Base-by-base conservation (phyloP, 1,284 basidiomycete species). In the Apiotrichum siamense region DNA sequence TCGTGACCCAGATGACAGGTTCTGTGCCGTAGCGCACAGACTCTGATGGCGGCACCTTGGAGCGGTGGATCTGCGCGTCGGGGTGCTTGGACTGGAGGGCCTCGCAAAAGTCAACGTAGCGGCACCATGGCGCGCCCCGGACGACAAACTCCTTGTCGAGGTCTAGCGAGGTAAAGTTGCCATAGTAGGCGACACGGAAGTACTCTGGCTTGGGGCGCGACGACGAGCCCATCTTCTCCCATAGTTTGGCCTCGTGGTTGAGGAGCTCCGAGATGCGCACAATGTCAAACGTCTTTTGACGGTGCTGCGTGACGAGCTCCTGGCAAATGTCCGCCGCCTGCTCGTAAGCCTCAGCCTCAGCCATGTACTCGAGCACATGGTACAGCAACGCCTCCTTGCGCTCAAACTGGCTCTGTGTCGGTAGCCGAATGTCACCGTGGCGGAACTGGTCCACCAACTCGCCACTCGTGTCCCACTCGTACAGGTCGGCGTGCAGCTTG, bases 301-400 rank as follows among this genome's bases (percentile, higher is more conserved):
- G 80, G 73, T 96, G 91, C 64, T 94, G 88, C 54, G 78, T 80
- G 12, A 84, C 84, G 12, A 96, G 76, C 62, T 94, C 92, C 73
- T 88, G 88, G 76, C 90, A 96, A 49, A 97, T 87, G 55, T 90
- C 87, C 46, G 96, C 83, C 2, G 91, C 92, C 49, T 83, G 86
- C 73, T 98, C 94, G 83, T 91, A 97, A 4, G 94, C 92, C 66
- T 94, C 91, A 2, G 93, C 94, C 73, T 91, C 89, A 47, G 88
- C 88, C 20, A 92, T 80, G 64, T 90, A 90, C 68, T 92, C 88
- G 36, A 93, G 77, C 54, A 89, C 89, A 49, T 91, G 76, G 39
- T 92, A 78, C 58, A 86, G 88, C 1, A 94, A 75, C 0, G 88
- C 88, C 73, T 97, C 94, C 69, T 96, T 97, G 43, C 94, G 82